Base-by-base conservation (phyloP, 345 rosid genomes). In the Aurinia saxatilis region DNA sequence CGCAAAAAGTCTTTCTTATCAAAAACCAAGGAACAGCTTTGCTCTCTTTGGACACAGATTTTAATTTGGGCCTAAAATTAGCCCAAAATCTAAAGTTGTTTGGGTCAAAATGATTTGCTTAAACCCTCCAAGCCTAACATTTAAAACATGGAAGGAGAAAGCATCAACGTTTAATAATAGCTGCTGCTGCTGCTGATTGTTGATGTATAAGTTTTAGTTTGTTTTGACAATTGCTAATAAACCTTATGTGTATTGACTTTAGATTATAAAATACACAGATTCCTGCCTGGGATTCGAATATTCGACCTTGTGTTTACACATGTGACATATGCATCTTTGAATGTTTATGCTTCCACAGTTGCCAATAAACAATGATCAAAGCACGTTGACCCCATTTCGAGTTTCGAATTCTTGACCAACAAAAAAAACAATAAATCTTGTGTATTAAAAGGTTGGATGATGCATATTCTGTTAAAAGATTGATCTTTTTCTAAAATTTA, bases 161-260 rank as follows among this genome's bases (percentile, higher is more conserved):
- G 7, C 47, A 40, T 50, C 60, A 41, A 40, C 19, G 15, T 67
- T 49, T 25, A 23, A 5, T 49, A 57, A n/a, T n/a, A n/a, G n/a
- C n/a, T n/a, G n/a, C n/a, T n/a, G n/a, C n/a, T n/a, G 42, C 23
- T 44, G 37, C 8, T 12, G 6, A 21, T 2, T 21, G 7, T 7
- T 47, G n/a, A 63, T 53, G 53, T 65, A 16, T 34, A 42, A 41
- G 12, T 17, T 44, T 35, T 65, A 31, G 5, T 2, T 10, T 4
- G 31, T 29, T 19, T 17, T 10, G 16, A 25, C 23, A 44, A 44
- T 47, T 60, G 18, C 44, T 30, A 38, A 49, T 27, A 39, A 67
- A 49, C 50, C 29, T 53, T 53, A 29, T 29, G 57, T 54, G 63
- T 62, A 60, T 55, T 55, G 74, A 70, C 74, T 55, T 70, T 10